Base-by-base conservation (phyloP, 2,329 filamentous ascomycete genomes). In the Hymenoscyphus linearis region DNA sequence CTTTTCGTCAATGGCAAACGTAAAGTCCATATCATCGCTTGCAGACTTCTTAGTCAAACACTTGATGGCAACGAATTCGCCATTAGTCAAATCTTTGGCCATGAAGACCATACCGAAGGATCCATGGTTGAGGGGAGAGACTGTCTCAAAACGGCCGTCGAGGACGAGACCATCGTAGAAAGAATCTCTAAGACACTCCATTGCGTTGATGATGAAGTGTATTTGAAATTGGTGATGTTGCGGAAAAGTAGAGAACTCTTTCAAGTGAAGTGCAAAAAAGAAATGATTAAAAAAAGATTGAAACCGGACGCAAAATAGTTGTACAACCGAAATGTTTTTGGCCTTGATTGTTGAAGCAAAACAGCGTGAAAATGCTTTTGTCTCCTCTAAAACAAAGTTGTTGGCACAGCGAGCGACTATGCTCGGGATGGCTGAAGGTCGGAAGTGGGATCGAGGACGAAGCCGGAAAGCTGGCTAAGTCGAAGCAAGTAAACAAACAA, bases 81-180 rank as follows among this genome's bases (percentile, higher is more conserved):
- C 85, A 63, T 90, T 96, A 66, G 81, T 74, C 67, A 87, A 80
- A 75, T 99, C 92, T 74, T 83, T 88, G 63, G 93, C 95, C 78
- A 92, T 87, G 77, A 97, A 97, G 71, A 99, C 95, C 91, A 98
- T 96, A 74, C 95, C 95, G 73, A 98, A 99, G 60, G 95, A 98
- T 70, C 95, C 95, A 83, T 97, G 92, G 75, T 99, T 99, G 79
- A 99, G 89, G 61, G 95, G 93, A 68, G 93, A 90, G 72, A 97
- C 83, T 60, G 93, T 96, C 78, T 90, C 82, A 76, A 95, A 99
- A 68, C 95, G 93, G 75, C 91, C 92, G 74, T 90, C 87, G 73
- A 96, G 86, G 73, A 96, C 78, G 76, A 89, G 85, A 76, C 89
- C 91, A 76, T 86, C 81, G 73, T 86, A 80, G 78, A 96, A 95